A percentile compares a stretch with the other conserved stretches of the same genome.
Conservation (phyloP, 495 filamentous ascomycete genomes). For the Schizothecium vesticola region DNA sequence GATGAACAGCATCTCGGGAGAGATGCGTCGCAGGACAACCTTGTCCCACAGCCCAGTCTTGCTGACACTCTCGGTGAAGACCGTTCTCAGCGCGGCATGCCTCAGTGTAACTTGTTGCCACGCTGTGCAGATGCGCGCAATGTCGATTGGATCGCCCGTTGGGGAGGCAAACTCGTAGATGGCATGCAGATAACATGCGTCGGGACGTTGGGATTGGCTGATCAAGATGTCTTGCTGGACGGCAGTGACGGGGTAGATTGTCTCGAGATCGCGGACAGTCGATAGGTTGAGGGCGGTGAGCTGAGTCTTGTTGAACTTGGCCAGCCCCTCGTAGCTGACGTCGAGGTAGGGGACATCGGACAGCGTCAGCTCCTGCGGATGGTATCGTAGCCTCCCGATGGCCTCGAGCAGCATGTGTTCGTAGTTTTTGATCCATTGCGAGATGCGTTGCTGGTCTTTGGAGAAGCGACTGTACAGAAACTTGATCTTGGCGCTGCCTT, state of each 20-base stretch:
- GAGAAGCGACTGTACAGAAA: conserved; percentile 60
- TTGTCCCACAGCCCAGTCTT: conserved; percentile 37
- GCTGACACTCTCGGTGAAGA: conserved; percentile 41
- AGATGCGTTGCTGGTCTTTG: conserved; percentile 52
- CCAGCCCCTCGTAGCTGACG: conserved; percentile 53
- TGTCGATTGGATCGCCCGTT: conserved; percentile 34
- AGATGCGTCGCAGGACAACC: conserved; percentile 37
- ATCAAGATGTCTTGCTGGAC: conserved; percentile 65
- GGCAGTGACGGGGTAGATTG: conserved; percentile 58
- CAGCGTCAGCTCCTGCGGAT: conserved; percentile 50
- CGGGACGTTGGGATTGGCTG: conserved; percentile 50
- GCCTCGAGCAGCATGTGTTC: conserved; percentile 48
- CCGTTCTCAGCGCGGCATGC: conserved; percentile 38
- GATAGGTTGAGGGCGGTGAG: conserved; percentile 46
- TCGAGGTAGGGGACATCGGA: conserved; percentile 60
- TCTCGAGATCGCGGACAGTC: conserved; percentile 41
- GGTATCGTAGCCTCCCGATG: conserved; percentile 44
- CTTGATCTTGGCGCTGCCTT: conserved; percentile 56
- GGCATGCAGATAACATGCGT: conserved; percentile 55
- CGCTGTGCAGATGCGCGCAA: conserved; percentile 38
- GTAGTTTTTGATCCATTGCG: conserved; percentile 55
- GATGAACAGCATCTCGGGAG: conserved; percentile 45
- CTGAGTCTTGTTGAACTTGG: conserved; percentile 45
- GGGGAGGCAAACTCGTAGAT: conserved; percentile 53
- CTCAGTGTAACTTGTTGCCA: conserved; percentile 39